Evolutionary conservation across 768 basidiomycete genomes (phyloP).

Genomic region (Boletales sp.): DNA sequence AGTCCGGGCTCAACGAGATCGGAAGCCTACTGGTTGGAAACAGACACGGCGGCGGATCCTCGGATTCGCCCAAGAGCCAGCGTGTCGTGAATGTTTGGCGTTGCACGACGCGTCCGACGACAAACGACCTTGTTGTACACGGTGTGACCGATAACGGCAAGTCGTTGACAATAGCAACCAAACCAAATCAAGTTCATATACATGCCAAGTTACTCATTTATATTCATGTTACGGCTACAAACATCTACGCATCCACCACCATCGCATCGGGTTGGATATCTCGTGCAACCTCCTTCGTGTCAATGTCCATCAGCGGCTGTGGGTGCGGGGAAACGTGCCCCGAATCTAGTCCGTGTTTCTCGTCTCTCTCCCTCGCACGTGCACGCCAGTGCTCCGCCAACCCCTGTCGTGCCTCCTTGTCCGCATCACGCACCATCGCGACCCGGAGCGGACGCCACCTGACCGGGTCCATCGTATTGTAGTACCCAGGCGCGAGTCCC

Average conservation of each 20-base stretch:
- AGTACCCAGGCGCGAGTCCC: conserved; percentile 61
- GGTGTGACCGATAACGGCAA: conserved; percentile 20
- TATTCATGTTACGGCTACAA: too few species aligned
- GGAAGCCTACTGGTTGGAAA: conserved; percentile 31
- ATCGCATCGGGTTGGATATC: conserved; percentile 13
- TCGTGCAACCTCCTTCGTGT: background rate
- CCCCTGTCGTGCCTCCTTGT: conserved; percentile 41
- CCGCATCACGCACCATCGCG: conserved; percentile 63
- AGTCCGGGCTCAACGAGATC: conserved; percentile 38
- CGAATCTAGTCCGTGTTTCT: conserved; percentile 16
- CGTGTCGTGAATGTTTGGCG: conserved; percentile 5
- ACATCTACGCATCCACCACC: conserved; percentile 15
- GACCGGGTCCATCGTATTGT: conserved; percentile 69
- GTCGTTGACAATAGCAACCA: conserved; percentile 16
- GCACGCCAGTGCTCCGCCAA: conserved; percentile 39
- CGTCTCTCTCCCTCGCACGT: conserved; percentile 28
- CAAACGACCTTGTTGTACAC: conserved; percentile 8
- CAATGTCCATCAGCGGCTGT: background rate
- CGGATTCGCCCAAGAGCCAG: conserved; percentile 14
- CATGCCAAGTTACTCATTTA: background rate
- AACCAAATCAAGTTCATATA: background rate
- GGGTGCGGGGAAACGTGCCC: conserved; percentile 13
- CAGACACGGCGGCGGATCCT: conserved; percentile 53
- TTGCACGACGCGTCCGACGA: conserved; percentile 13
- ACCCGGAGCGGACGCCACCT: conserved; percentile 49